These are phyloP conservation scores for Volvox carteri DNA, from an alignment of 163 green algal species.

Conservation along the genomic window DNA sequence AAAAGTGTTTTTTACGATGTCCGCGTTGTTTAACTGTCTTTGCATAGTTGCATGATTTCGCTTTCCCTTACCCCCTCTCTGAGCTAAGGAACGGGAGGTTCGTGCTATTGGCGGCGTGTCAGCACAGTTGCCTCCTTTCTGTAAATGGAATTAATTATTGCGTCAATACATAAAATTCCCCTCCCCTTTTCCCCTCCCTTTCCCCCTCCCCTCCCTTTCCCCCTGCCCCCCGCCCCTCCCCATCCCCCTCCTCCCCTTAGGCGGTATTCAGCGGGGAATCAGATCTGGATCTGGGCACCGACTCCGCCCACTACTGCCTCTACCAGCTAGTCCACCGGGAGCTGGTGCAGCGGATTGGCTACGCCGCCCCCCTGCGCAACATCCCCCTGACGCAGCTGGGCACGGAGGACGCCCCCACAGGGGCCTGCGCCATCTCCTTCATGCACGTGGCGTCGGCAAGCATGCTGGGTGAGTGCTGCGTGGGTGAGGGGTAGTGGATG, in stretches of 20 bases:
- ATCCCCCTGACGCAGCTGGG: conserved; percentile 53
- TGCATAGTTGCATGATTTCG: too few relatives aligned
- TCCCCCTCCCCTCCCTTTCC: not conserved
- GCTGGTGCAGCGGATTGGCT: conserved; percentile 40
- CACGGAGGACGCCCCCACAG: conserved; percentile 44
- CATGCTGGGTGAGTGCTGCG: conserved; percentile 52
- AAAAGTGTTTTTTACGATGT: too few relatives aligned
- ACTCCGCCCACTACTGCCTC: not conserved
- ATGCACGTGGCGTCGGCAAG: conserved; percentile 47
- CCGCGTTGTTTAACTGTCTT: too few relatives aligned
- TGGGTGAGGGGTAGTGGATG: too few relatives aligned
- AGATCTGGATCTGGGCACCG: conserved; percentile 28
- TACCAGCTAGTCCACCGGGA: conserved; percentile 51
- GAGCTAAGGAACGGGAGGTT: too few relatives aligned
- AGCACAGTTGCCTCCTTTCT: not conserved
- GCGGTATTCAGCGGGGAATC: conserved; percentile 44
- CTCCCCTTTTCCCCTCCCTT: not conserved
- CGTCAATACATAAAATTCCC: too few relatives aligned
- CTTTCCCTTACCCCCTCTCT: too few relatives aligned
- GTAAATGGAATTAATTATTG: too few relatives aligned
- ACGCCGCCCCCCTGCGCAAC: conserved; percentile 42
- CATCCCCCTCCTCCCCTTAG: not conserved
- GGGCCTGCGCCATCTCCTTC: conserved; percentile 48
- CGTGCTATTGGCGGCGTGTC: too few relatives aligned
- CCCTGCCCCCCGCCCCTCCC: not conserved